Percentiles rank a stretch among this genome's conserved stretches.
These are phyloP conservation scores for Plasmopara viticola DNA, from an alignment of 352 stramenopile species.

Conservation along the genomic window DNA sequence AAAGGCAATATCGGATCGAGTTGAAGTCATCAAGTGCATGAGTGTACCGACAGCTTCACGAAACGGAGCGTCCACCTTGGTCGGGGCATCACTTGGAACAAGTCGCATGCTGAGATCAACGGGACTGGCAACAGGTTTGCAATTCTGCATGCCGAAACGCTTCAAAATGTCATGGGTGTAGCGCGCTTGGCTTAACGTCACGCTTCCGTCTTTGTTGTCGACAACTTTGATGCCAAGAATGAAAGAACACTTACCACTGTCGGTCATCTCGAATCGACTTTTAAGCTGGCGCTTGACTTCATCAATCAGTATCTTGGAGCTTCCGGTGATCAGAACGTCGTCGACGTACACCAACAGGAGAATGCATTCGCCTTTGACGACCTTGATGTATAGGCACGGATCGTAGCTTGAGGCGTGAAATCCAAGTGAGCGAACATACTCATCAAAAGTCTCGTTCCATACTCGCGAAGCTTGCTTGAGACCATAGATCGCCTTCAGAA, in stretches of 20 bases:
- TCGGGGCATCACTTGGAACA: neutral
- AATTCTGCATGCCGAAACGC: neutral
- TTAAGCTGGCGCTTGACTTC: neutral
- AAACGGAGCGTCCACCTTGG: constrained; percentile 1
- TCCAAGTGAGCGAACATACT: too few relatives aligned
- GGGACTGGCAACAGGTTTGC: neutral
- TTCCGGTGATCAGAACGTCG: too few relatives aligned
- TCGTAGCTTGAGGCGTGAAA: too few relatives aligned
- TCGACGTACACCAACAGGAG: too few relatives aligned
- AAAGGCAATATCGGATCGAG: constrained; percentile 12
- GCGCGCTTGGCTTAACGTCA: neutral
- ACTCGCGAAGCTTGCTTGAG: too few relatives aligned
- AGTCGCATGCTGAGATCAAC: neutral
- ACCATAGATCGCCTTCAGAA: too few relatives aligned
- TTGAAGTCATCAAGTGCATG: constrained; percentile 16
- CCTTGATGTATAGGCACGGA: too few relatives aligned
- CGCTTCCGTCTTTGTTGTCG: neutral
- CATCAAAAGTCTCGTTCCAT: too few relatives aligned
- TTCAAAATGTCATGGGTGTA: neutral
- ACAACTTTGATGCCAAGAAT: neutral
- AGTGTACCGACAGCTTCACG: constrained; percentile 11
- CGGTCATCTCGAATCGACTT: neutral
- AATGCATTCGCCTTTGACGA: too few relatives aligned
- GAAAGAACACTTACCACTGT: neutral
- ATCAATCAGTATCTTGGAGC: too few relatives aligned